Conservation (phyloP, 768 basidiomycete species). For the Pholiota molesta region DNA sequence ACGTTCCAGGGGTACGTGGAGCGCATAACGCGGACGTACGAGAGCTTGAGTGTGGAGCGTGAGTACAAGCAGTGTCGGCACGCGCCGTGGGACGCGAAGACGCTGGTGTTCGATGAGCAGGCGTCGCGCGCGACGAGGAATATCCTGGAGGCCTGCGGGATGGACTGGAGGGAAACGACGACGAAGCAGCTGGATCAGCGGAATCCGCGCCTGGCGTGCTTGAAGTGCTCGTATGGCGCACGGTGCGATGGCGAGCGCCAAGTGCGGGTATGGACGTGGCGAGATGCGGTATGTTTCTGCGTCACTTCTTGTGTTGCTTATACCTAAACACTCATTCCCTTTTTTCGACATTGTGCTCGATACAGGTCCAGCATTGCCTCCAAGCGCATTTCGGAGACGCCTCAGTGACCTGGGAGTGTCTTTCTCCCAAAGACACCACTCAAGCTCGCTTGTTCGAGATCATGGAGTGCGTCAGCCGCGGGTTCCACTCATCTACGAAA, state of each 20-base stretch:
- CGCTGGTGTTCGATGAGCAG: slow-evolving; percentile 31
- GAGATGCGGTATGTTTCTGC: slow-evolving; percentile 32
- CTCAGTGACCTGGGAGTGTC: slow-evolving; percentile 29
- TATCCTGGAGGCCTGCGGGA: slow-evolving; percentile 32
- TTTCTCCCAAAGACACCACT: slow-evolving; percentile 26
- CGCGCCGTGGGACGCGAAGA: slow-evolving; percentile 25
- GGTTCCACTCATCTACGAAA: slow-evolving; percentile 10
- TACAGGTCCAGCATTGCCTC: slow-evolving; percentile 35
- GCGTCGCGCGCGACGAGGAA: slow-evolving; percentile 30
- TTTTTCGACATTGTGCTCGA: background rate
- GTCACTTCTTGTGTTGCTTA: too few relatives aligned
- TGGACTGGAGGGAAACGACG: slow-evolving; percentile 24
- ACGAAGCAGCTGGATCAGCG: slow-evolving; percentile 30
- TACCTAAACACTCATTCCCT: too few relatives aligned
- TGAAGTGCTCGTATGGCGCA: slow-evolving; percentile 36
- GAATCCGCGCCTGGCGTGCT: slow-evolving; percentile 35
- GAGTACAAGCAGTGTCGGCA: slow-evolving; percentile 17
- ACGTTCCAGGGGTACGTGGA: slow-evolving; percentile 2
- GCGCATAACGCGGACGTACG: slow-evolving; percentile 13
- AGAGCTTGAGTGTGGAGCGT: slow-evolving; percentile 14
- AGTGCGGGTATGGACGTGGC: slow-evolving; percentile 33
- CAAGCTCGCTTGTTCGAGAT: slow-evolving; percentile 25
- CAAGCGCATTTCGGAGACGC: slow-evolving; percentile 32
- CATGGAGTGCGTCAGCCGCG: slow-evolving; percentile 17
- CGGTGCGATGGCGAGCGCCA: slow-evolving; percentile 35